Conservation (phyloP, 1,284 basidiomycete species). For the Malassezia pachydermatis region DNA sequence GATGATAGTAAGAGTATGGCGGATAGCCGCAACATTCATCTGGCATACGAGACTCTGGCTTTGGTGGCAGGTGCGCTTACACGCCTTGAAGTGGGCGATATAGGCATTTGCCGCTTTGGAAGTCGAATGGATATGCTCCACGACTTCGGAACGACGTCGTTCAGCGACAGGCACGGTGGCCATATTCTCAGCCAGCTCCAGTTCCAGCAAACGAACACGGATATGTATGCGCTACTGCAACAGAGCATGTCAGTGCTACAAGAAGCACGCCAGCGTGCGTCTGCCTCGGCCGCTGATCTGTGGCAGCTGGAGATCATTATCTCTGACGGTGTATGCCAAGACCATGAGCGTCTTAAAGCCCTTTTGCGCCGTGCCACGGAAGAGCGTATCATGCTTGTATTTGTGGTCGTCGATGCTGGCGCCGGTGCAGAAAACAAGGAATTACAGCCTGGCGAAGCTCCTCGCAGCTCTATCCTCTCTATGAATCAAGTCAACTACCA, state of each 20-base stretch:
- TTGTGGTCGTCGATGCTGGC: constrained; percentile 86
- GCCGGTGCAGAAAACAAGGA: neutral
- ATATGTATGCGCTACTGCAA: constrained; percentile 77
- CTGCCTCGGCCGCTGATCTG: constrained; percentile 57
- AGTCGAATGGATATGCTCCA: constrained; percentile 77
- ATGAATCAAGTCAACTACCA: constrained; percentile 88
- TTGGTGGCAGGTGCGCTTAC: constrained; percentile 81
- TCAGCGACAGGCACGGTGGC: constrained; percentile 51
- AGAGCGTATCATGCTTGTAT: constrained; percentile 89
- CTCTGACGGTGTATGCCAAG: constrained; percentile 94
- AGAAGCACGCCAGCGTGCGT: constrained; percentile 58
- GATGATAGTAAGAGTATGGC: constrained; percentile 97
- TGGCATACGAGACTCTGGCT: constrained; percentile 87
- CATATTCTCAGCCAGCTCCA: constrained; percentile 72
- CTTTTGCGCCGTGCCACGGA: constrained; percentile 76
- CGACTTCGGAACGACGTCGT: constrained; percentile 54
- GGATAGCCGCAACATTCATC: constrained; percentile 79
- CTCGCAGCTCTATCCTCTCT: constrained; percentile 69
- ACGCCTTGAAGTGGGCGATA: constrained; percentile 85
- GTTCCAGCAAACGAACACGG: constrained; percentile 83
- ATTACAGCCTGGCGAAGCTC: constrained; percentile 12
- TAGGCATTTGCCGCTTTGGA: constrained; percentile 85
- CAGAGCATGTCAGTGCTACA: constrained; percentile 64
- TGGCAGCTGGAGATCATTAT: constrained; percentile 99
- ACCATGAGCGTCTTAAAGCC: constrained; percentile 73